phyloP scores from a whole-genome alignment of 1,139 yeast genomes.

The Candida pseudoviswanathii region DNA sequence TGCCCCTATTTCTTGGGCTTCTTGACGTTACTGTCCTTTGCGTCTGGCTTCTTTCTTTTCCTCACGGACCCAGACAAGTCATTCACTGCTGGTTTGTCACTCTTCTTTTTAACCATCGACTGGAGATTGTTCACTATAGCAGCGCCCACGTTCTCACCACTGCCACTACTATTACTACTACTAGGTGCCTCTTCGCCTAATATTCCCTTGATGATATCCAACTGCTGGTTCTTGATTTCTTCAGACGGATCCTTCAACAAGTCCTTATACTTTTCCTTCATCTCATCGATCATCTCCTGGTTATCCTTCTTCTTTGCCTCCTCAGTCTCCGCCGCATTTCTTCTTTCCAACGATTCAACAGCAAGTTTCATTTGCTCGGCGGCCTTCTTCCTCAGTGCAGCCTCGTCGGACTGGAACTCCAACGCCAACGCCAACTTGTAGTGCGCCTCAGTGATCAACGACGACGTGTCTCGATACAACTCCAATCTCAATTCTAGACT shows the following conservation, averaged over 20 bases:
- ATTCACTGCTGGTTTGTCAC: constrained; percentile 24
- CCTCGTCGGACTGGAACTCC: constrained; percentile 66
- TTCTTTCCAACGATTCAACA: constrained; percentile 56
- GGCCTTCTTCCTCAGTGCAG: constrained; percentile 51
- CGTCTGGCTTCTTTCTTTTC: constrained; percentile 28
- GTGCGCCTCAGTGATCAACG: constrained; percentile 75
- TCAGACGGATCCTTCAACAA: constrained; percentile 54
- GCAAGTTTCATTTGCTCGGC: constrained; percentile 62
- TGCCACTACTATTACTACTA: constrained; percentile 16
- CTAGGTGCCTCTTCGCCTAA: constrained; percentile 50
- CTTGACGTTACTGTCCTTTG: constrained; percentile 13
- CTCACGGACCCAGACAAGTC: constrained; percentile 39
- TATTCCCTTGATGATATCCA: constrained; percentile 61
- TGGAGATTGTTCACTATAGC: constrained; percentile 13
- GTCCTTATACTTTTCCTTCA: constrained; percentile 54
- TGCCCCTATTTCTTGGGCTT: constrained; percentile 7
- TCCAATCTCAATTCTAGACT: constrained; percentile 59
- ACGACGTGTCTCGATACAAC: constrained; percentile 54
- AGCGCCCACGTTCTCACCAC: constrained; percentile 9
- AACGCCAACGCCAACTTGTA: constrained; percentile 80
- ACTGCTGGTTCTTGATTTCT: constrained; percentile 55
- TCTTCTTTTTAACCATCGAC: constrained; percentile 18
- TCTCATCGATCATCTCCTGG: constrained; percentile 53
- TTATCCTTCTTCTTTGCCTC: constrained; percentile 44
- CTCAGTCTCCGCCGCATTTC: constrained; percentile 32